Percentiles rank a stretch among this genome's conserved stretches.
Evolutionary conservation across 2,329 filamentous ascomycete species (phyloP).

Genomic region (Xylariaceae sp.): DNA sequence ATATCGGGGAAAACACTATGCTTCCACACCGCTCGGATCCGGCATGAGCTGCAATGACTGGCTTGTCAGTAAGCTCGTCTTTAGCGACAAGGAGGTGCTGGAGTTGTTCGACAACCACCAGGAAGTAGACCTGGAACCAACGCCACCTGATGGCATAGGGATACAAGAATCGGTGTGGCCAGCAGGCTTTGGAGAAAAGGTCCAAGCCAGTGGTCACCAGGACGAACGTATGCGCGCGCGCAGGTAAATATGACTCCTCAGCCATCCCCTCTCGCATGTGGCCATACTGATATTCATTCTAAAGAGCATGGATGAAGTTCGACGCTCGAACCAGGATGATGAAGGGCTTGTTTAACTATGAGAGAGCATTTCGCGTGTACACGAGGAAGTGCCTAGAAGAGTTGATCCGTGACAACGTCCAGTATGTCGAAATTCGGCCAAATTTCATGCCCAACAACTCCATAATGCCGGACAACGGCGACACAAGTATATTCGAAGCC

Average conservation of each 20-base stretch:
- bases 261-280: too few species aligned
- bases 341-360: constrained; percentile 53
- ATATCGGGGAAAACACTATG: too few species aligned
- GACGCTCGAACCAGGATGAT: constrained; percentile 53
- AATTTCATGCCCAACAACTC: constrained; percentile 50
- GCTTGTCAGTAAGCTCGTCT: constrained; percentile 55
- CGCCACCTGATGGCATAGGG: too few species aligned
- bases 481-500: not conserved
- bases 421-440: constrained; percentile 54
- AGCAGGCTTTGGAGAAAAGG: too few species aligned
- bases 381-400: constrained; percentile 45
- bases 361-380: constrained; percentile 47
- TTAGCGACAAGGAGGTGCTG: constrained; percentile 47
- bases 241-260: constrained; percentile 8
- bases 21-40: constrained; percentile 18
- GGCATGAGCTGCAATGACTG: constrained; percentile 35
- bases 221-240: constrained; percentile 13
- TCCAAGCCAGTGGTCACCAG: constrained; percentile 12
- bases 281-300: not conserved
- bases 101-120: constrained; percentile 3
- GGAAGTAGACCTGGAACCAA: constrained; percentile 6
- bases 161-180: too few species aligned
- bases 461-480: constrained; percentile 43
- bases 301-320: constrained; percentile 56
- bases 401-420: constrained; percentile 49